Evolutionary conservation across 1,284 basidiomycete species (phyloP).

Genomic region (Pulveroboletus sp.): DNA sequence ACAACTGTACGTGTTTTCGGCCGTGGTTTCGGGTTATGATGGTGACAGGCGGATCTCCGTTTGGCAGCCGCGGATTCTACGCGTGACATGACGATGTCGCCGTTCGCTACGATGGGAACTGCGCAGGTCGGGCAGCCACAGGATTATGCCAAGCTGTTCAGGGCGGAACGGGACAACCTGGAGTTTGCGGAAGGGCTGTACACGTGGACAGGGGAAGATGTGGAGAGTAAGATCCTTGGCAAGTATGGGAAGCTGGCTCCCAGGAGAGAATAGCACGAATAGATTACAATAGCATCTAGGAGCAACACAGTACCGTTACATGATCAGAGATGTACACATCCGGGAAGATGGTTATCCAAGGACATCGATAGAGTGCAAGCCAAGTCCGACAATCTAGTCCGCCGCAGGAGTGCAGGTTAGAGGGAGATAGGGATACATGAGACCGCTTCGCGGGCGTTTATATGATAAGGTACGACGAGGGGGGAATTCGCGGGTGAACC

Average conservation of each 20-base stretch:
- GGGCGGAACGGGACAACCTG: slow-evolving; percentile 90
- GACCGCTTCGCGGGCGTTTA: slow-evolving; percentile 25
- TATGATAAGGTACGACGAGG: slow-evolving; percentile 28
- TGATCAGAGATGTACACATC: slow-evolving; percentile 29
- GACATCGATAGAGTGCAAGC: not conserved
- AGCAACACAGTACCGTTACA: slow-evolving; percentile 30
- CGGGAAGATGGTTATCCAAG: slow-evolving; percentile 21
- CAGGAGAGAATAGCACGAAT: slow-evolving; percentile 25
- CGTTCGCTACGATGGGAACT: slow-evolving; percentile 66
- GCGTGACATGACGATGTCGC: slow-evolving; percentile 70
- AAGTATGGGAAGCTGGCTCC: slow-evolving; percentile 64
- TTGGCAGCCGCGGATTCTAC: slow-evolving; percentile 72
- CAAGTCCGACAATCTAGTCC: slow-evolving; percentile 18
- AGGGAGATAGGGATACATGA: slow-evolving; percentile 31
- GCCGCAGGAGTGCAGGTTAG: slow-evolving; percentile 25
- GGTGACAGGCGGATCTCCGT: slow-evolving; percentile 19
- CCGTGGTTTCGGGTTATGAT: slow-evolving; percentile 16
- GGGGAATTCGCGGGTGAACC: slow-evolving; percentile 10
- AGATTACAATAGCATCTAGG: slow-evolving; percentile 27
- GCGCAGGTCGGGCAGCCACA: slow-evolving; percentile 62
- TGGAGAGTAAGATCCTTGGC: slow-evolving; percentile 76
- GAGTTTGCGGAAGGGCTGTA: slow-evolving; percentile 87
- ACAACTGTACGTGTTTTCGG: slow-evolving; percentile 69
- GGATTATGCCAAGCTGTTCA: slow-evolving; percentile 90
- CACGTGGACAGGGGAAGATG: slow-evolving; percentile 76